Evolutionary conservation across 768 basidiomycete species (phyloP).

Genomic region (Naganishia onofrii): DNA sequence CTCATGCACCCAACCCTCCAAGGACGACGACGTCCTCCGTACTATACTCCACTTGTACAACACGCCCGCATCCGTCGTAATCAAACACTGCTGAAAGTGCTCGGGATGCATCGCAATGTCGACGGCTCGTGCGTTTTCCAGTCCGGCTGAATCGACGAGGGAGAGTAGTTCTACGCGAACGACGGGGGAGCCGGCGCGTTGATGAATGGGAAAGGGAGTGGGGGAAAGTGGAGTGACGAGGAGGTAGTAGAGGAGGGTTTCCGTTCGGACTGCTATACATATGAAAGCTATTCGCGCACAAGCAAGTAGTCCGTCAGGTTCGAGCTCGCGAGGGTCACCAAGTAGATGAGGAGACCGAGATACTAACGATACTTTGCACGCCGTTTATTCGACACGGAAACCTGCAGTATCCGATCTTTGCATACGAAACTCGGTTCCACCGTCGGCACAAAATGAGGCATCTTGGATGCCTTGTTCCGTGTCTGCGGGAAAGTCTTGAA

Average conservation of each 20-base stretch:
- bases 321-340: no score
- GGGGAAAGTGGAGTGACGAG: background rate
- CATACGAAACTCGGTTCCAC: background rate
- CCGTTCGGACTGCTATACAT: constrained; percentile 9
- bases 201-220: background rate
- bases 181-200: background rate
- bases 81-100: constrained; percentile 18
- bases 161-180: background rate
- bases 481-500: constrained; percentile 3
- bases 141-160: constrained; percentile 1
- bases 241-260: constrained; percentile 17
- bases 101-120: constrained; percentile 11
- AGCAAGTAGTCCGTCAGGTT: no score
- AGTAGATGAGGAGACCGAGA: no score
- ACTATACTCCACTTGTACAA: constrained; percentile 16
- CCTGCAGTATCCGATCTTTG: constrained; percentile 21
- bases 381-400: constrained; percentile 17
- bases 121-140: background rate
- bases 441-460: constrained; percentile 1
- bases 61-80: constrained; percentile 7
- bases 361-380: constrained; percentile 4
- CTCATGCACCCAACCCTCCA: background rate
- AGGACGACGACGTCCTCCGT: background rate
- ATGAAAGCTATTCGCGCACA: background rate
- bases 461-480: background rate